Evolutionary conservation across 306 rosid genomes (phyloP).

Genomic region (Dalbergia cultrata): DNA sequence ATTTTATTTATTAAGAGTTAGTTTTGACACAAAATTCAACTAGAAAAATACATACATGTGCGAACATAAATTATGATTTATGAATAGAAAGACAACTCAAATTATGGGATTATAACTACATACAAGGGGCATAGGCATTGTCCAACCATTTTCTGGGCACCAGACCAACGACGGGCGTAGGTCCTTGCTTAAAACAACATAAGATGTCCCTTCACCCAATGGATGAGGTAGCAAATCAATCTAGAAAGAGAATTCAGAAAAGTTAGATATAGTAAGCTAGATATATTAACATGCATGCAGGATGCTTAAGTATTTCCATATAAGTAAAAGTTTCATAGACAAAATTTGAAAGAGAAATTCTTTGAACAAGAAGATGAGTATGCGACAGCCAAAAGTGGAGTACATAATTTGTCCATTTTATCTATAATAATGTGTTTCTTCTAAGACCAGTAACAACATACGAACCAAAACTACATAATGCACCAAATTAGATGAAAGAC

Average conservation of each 20-base stretch:
- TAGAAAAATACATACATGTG: not conserved
- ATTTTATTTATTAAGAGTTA: not conserved
- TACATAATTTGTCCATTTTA: not conserved
- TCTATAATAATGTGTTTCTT: not conserved
- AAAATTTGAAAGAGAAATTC: not conserved
- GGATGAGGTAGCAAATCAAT: slow-evolving; percentile 79
- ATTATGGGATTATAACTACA: slow-evolving; percentile 23
- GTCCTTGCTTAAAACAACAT: slow-evolving; percentile 67
- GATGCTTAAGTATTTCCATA: not conserved
- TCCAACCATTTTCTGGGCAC: slow-evolving; percentile 80
- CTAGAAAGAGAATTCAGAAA: slow-evolving; percentile 53
- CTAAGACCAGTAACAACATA: slow-evolving; percentile 15
- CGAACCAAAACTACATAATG: slow-evolving; percentile 11
- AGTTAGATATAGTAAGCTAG: not conserved
- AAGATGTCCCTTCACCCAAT: slow-evolving; percentile 74
- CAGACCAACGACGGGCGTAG: slow-evolving; percentile 87
- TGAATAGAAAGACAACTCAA: not conserved
- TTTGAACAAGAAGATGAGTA: not conserved
- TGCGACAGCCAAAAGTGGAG: not conserved
- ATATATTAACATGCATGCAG: not conserved
- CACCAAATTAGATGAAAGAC: slow-evolving; percentile 10
- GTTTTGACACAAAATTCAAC: slow-evolving; percentile 27
- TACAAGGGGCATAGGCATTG: slow-evolving; percentile 66
- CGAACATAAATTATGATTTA: not conserved
- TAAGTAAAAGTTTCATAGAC: not conserved